A percentile compares a stretch with the other conserved stretches of the same genome.
Conservation (phyloP, 2,329 filamentous ascomycete genomes). For the Hymenoscyphus linearis region DNA sequence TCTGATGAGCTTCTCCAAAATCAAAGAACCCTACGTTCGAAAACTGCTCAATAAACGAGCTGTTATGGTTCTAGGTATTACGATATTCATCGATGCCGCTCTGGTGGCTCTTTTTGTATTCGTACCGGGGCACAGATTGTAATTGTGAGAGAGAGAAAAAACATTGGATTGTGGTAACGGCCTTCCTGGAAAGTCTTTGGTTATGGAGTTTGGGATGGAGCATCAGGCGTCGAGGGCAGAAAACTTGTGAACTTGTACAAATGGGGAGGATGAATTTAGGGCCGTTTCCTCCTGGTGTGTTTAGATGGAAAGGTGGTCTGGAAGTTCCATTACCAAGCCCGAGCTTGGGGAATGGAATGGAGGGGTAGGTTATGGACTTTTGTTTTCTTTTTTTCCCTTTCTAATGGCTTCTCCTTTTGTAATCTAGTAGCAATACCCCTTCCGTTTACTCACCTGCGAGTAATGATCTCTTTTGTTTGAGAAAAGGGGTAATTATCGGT, state of each 20-base stretch:
- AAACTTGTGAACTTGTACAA: neutral
- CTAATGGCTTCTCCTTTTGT: neutral
- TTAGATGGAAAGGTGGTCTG: neutral
- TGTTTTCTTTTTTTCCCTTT: neutral
- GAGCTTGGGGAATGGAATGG: neutral
- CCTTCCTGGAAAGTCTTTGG: conserved; percentile 1
- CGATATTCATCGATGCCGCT: conserved; percentile 71
- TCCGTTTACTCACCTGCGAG: neutral
- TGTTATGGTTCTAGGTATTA: conserved; percentile 71
- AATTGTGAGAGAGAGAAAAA: conserved; percentile 9
- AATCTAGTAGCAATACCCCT: conserved; percentile 5
- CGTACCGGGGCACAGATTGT: conserved; percentile 82
- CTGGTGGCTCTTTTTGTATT: conserved; percentile 88
- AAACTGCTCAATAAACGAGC: conserved; percentile 80
- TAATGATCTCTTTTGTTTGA: too few species aligned
- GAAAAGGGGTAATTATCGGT: too few species aligned
- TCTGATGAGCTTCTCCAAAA: conserved; percentile 82
- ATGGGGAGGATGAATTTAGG: neutral
- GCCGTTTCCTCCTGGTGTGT: neutral
- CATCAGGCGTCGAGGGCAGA: conserved; percentile 1
- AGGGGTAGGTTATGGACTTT: conserved; percentile 1
- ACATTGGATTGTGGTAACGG: conserved; percentile 5
- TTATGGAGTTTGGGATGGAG: neutral
- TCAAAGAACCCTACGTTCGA: conserved; percentile 87
- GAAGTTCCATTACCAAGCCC: neutral